Base-by-base conservation (phyloP, 73 alveolate genomes). In the Paraurostyla sp. region DNA sequence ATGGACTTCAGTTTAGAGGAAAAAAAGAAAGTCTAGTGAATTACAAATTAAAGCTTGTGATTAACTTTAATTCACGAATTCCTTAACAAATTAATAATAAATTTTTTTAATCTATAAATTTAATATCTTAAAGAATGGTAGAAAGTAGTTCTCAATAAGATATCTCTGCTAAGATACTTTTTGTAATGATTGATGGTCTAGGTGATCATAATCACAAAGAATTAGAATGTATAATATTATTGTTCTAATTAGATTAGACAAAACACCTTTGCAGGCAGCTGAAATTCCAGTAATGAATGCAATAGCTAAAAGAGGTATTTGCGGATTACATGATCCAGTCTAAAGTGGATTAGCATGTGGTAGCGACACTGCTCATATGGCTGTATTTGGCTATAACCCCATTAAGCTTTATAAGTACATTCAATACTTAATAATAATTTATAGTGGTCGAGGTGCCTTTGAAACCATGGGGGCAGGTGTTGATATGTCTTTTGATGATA, bases 381-480 rank as follows among this genome's bases (percentile, higher is more conserved):
- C 86, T 46, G 91, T 95, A 29, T 91, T 95, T 69, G 98, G 98
- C n/a, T 88, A 93, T 76, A 87, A 87, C 57, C 97, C 97, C 23
- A 84, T 95, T 85, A 85, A 91, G 29, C 43, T 75, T 25, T 87
- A 87, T 32, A 71, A 76, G 93, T 85, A 84, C 41, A 49, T 27
- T 25, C 45, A 13, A 4, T 35, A 29, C 40, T 40, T 9, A 32
- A 0, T 29, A 30, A n/a, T 75, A 11, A 71, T 25, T 0, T 93
- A 89, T 91, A 91, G 95, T 63, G 97, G 98, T 0, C 76, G 98
- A 87, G 98, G 98, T 3, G 96, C 97, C 7, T 93, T 95, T 82
- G 97, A 95, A 69, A 85, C 96, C 6, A 91, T 95, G 96, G 99
- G 99, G 25, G 96, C 97, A 33, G 99, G 97, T 13, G 73, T 95